Conservation (phyloP, 2,329 filamentous ascomycete species). For the Ceratocystis colombiana region DNA sequence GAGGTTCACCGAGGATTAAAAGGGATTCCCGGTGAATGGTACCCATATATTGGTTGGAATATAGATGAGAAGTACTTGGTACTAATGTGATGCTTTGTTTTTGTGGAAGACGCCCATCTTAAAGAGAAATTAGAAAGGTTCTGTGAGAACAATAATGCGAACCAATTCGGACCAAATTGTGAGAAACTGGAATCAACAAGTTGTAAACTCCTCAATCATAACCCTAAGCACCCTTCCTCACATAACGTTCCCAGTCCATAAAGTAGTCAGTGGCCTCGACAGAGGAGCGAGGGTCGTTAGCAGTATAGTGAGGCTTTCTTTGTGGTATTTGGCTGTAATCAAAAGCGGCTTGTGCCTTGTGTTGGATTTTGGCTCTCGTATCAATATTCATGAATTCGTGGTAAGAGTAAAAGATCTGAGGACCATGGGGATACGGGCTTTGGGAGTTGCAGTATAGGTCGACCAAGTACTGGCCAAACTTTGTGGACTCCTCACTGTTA, state of each 20-base stretch:
- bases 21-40: too few species aligned
- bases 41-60: too few species aligned
- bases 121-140: too few species aligned
- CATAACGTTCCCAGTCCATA: constrained; percentile 6
- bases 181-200: neutral
- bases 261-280: constrained; percentile 4
- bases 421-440: constrained; percentile 9
- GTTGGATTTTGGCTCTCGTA: neutral
- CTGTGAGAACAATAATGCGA: too few species aligned
- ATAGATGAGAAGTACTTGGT: too few species aligned
- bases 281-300: constrained; percentile 3
- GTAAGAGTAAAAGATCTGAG: constrained; percentile 1
- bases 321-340: constrained; percentile 12
- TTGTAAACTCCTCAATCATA: neutral
- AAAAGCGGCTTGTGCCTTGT: constrained; percentile 6
- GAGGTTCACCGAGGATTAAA: neutral
- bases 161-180: neutral
- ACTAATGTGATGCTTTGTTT: too few species aligned
- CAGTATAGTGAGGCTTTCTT: constrained; percentile 1
- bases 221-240: neutral
- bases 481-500: neutral
- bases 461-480: neutral
- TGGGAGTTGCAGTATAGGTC: constrained; percentile 9
- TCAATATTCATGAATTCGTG: neutral
- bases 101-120: too few species aligned